Conservation (phyloP, 2,329 filamentous ascomycete species). For the Oidium heveae region DNA sequence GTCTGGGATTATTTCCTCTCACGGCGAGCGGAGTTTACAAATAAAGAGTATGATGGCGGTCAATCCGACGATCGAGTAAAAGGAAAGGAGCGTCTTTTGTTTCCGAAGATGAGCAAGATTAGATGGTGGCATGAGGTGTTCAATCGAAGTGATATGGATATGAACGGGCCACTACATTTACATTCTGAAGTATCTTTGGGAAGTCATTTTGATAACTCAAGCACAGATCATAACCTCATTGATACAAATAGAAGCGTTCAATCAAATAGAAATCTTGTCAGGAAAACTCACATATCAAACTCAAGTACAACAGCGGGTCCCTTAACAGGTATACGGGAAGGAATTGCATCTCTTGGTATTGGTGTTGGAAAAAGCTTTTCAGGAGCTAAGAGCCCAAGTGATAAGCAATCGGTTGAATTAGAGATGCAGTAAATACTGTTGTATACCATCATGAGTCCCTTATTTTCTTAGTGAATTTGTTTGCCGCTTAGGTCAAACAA, state of each 20-base stretch:
- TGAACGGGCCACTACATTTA: slow-evolving; percentile 48
- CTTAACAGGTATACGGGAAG: slow-evolving; percentile 19
- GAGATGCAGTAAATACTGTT: slow-evolving; percentile 20
- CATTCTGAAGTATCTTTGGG: slow-evolving; percentile 16
- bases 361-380: slow-evolving; percentile 12
- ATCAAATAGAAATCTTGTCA: background rate
- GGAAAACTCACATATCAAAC: background rate
- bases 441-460: background rate
- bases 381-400: slow-evolving; percentile 9
- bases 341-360: slow-evolving; percentile 20
- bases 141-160: slow-evolving; percentile 66
- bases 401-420: slow-evolving; percentile 18
- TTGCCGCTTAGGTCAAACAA: background rate
- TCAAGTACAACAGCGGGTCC: slow-evolving; percentile 8
- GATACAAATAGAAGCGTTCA: background rate
- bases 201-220: slow-evolving; percentile 1
- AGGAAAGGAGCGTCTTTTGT: slow-evolving; percentile 60
- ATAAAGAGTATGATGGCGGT: slow-evolving; percentile 48
- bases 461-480: background rate
- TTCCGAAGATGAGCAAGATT: slow-evolving; percentile 53
- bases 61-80: slow-evolving; percentile 52
- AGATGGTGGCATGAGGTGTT: slow-evolving; percentile 88
- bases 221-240: background rate
- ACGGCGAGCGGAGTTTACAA: slow-evolving; percentile 56
- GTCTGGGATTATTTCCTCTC: slow-evolving; percentile 94